Evolutionary conservation across 2,329 filamentous ascomycete species (phyloP).

Genomic region (Hymenoscyphus scutula): DNA sequence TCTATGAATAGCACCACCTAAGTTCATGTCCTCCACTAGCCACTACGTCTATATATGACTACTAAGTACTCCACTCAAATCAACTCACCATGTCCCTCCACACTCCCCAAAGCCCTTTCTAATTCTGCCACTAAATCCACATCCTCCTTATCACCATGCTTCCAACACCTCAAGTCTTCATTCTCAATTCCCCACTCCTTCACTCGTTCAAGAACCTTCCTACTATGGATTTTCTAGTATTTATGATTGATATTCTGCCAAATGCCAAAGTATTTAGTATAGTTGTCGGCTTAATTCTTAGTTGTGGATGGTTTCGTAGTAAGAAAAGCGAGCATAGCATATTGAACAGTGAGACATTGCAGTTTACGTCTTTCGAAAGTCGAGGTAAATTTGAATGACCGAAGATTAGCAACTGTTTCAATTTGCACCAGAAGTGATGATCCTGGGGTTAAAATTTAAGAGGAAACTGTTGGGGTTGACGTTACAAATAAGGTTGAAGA

Average conservation of each 20-base stretch:
- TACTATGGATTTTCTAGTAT: background rate
- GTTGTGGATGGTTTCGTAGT: background rate
- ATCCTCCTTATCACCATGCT: too few species aligned
- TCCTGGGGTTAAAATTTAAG: background rate
- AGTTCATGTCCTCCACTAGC: too few species aligned
- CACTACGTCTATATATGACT: too few species aligned
- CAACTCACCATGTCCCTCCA: too few species aligned
- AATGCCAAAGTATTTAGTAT: background rate
- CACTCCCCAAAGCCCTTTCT: too few species aligned
- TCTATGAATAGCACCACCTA: too few species aligned
- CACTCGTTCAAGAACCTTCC: background rate
- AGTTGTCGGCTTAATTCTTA: background rate
- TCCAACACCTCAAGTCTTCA: too few species aligned
- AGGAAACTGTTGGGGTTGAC: background rate
- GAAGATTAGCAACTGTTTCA: background rate
- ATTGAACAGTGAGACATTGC: background rate
- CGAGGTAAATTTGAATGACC: background rate
- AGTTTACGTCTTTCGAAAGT: background rate
- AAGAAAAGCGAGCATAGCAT: background rate
- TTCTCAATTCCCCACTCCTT: too few species aligned
- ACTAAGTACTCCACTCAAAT: too few species aligned
- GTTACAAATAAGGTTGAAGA: background rate
- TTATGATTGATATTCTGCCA: background rate
- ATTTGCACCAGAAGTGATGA: background rate
- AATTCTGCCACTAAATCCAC: too few species aligned